These are phyloP conservation scores for Viola odorata DNA, from an alignment of 345 rosid genomes.

Conservation along the genomic window DNA sequence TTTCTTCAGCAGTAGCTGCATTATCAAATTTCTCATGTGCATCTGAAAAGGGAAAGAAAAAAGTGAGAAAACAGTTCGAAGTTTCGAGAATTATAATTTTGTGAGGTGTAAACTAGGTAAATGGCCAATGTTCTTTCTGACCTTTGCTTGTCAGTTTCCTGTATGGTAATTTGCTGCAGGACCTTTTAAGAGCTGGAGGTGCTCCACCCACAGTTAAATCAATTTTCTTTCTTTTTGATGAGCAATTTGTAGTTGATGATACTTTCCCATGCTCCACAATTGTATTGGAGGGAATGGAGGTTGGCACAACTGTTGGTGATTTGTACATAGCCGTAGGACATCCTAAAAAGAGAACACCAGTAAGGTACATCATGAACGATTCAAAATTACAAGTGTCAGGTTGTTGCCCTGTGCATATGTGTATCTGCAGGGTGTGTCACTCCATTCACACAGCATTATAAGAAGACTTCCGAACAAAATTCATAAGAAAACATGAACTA, in stretches of 20 bases:
- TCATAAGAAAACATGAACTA: too few species aligned
- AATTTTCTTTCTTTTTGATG: constrained; percentile 46
- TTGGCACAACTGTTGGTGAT: constrained; percentile 35
- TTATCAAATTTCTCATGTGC: constrained; percentile 9
- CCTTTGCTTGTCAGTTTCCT: constrained; percentile 34
- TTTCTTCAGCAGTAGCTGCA: constrained; percentile 9
- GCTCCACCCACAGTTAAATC: constrained; percentile 31
- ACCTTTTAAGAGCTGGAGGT: constrained; percentile 40
- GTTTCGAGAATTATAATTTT: neutral
- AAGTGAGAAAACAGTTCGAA: neutral
- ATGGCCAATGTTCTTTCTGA: constrained; percentile 11
- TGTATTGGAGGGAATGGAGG: constrained; percentile 28
- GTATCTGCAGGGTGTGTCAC: too few species aligned
- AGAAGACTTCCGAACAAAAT: too few species aligned
- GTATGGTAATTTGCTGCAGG: constrained; percentile 28
- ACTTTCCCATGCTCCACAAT: constrained; percentile 14
- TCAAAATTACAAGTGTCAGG: too few species aligned
- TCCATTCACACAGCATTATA: too few species aligned
- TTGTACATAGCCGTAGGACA: constrained; percentile 18
- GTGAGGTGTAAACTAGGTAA: neutral
- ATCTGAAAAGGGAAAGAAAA: neutral
- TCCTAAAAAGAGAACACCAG: constrained; percentile 28
- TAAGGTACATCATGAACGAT: neutral
- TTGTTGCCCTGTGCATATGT: too few species aligned
- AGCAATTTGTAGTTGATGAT: constrained; percentile 25